A percentile compares a stretch with the other conserved stretches of the same genome.
phyloP scores from a whole-genome alignment of 352 stramenopile species.

The Globisporangium iwayamae region DNA sequence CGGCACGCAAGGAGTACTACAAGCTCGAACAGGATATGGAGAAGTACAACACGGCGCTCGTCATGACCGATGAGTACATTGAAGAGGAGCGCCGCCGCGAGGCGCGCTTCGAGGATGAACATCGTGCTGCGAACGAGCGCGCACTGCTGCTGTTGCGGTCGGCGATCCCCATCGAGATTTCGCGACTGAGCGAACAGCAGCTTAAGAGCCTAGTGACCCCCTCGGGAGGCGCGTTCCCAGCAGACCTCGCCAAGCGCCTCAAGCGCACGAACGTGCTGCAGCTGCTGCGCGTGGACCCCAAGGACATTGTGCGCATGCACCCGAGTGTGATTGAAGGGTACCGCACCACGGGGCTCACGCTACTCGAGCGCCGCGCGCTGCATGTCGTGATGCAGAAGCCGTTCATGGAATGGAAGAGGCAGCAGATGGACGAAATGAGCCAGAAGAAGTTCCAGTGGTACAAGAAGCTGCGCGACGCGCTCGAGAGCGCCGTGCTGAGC shows the following conservation, averaged over 20 bases:
- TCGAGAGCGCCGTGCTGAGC: slow-evolving; percentile 31
- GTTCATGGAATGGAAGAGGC: slow-evolving; percentile 65
- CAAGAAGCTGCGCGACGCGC: slow-evolving; percentile 69
- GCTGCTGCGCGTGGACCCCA: slow-evolving; percentile 68
- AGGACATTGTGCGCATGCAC: slow-evolving; percentile 80
- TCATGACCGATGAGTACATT: slow-evolving; percentile 88
- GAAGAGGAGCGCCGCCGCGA: slow-evolving; percentile 69
- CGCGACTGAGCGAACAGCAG: slow-evolving; percentile 72
- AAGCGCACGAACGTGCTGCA: slow-evolving; percentile 89
- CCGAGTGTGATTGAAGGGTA: slow-evolving; percentile 68
- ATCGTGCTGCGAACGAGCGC: slow-evolving; percentile 43
- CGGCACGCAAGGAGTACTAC: slow-evolving; percentile 82
- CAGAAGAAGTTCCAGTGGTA: slow-evolving; percentile 82
- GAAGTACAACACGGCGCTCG: slow-evolving; percentile 87
- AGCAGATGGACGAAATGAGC: slow-evolving; percentile 79
- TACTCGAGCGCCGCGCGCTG: slow-evolving; percentile 86
- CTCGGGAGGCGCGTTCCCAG: slow-evolving; percentile 56
- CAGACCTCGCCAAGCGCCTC: slow-evolving; percentile 71
- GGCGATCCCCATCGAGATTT: slow-evolving; percentile 80
- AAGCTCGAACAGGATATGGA: slow-evolving; percentile 90
- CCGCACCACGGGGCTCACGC: slow-evolving; percentile 56
- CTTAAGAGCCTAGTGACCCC: slow-evolving; percentile 51
- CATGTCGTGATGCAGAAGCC: slow-evolving; percentile 63
- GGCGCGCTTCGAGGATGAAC: slow-evolving; percentile 66
- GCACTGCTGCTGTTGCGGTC: slow-evolving; percentile 59